Evolutionary conservation across 805 yeast genomes (phyloP).

Genomic region (Nakazawaea wickerhamii): DNA sequence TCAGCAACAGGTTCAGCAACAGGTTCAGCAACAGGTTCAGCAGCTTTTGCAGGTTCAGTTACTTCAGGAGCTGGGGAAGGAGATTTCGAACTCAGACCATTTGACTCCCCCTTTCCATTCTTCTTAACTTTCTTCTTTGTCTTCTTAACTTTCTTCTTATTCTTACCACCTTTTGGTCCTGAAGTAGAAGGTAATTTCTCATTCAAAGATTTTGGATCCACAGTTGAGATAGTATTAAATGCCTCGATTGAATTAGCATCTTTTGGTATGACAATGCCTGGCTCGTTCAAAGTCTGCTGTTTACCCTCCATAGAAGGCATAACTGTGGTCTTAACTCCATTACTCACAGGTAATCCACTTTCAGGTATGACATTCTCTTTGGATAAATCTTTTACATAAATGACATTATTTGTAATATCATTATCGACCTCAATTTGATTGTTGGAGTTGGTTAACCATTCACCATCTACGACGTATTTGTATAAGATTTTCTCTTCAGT

Average conservation of each 20-base stretch:
- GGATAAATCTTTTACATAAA: slow-evolving; percentile 34
- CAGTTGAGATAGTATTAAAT: slow-evolving; percentile 39
- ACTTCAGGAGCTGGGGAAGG: slow-evolving; percentile 16
- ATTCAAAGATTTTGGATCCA: slow-evolving; percentile 49
- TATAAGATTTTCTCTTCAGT: slow-evolving; percentile 28
- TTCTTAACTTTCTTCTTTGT: slow-evolving; percentile 26
- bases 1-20: slow-evolving; percentile 14
- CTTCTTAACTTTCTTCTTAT: slow-evolving; percentile 27
- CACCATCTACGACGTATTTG: slow-evolving; percentile 58
- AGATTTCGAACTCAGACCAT: slow-evolving; percentile 1
- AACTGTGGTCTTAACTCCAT: slow-evolving; percentile 30
- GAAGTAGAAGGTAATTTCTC: slow-evolving; percentile 6
- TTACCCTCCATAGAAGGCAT: slow-evolving; percentile 39
- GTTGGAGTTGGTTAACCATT: slow-evolving; percentile 41
- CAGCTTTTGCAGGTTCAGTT: slow-evolving; percentile 15
- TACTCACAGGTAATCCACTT: slow-evolving; percentile 33
- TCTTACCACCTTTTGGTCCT: slow-evolving; percentile 3
- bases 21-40: slow-evolving; percentile 10
- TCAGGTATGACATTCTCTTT: slow-evolving; percentile 38
- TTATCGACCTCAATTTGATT: slow-evolving; percentile 41
- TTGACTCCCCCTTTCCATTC: slow-evolving; percentile 5
- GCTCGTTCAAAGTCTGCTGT: slow-evolving; percentile 53
- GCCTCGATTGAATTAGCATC: slow-evolving; percentile 55
- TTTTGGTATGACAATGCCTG: slow-evolving; percentile 58
- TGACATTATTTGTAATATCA: slow-evolving; percentile 49